Conservation (phyloP, 495 filamentous ascomycete species). For the Letharia columbiana region DNA sequence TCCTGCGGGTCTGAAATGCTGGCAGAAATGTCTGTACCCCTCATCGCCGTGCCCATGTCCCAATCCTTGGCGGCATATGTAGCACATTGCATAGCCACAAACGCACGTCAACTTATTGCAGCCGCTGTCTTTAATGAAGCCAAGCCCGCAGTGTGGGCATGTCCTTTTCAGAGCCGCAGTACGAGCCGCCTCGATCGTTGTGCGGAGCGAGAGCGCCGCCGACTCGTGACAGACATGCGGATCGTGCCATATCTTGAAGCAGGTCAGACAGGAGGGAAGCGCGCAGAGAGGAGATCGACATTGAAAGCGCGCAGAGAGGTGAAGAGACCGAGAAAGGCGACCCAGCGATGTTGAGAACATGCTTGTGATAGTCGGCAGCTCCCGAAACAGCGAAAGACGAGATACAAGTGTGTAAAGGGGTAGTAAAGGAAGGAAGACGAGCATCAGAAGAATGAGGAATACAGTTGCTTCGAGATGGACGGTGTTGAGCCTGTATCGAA, state of each 20-base stretch:
- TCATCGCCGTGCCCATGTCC: conserved; percentile 42
- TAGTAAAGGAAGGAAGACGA: conserved; percentile 28
- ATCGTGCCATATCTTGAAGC: conserved; percentile 55
- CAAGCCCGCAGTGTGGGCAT: conserved; percentile 79
- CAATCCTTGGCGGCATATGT: conserved; percentile 61
- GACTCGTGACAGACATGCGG: conserved; percentile 60
- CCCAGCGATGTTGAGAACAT: conserved; percentile 47
- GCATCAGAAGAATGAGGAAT: conserved; percentile 32
- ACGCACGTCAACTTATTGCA: conserved; percentile 97
- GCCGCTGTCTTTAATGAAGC: conserved; percentile 83
- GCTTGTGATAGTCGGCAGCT: conserved; percentile 31
- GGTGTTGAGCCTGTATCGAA: conserved; percentile 42
- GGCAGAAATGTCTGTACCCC: conserved; percentile 87
- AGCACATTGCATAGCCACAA: conserved; percentile 98
- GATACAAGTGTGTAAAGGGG: conserved; percentile 38
- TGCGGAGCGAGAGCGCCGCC: conserved; percentile 61
- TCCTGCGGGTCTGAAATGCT: conserved; percentile 79
- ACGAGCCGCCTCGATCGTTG: conserved; percentile 81
- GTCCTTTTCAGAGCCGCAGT: conserved; percentile 92
- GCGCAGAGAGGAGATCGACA: conserved; percentile 61
- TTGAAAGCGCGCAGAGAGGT: conserved; percentile 59
- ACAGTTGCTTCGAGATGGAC: conserved; percentile 16
- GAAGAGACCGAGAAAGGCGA: conserved; percentile 52
- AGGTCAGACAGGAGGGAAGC: conserved; percentile 69
- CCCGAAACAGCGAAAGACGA: conserved; percentile 36